Percentiles rank a stretch among this genome's conserved stretches.
Conservation (phyloP, 108 stramenopile species). For the Pseudonitzschia delicatissima region DNA sequence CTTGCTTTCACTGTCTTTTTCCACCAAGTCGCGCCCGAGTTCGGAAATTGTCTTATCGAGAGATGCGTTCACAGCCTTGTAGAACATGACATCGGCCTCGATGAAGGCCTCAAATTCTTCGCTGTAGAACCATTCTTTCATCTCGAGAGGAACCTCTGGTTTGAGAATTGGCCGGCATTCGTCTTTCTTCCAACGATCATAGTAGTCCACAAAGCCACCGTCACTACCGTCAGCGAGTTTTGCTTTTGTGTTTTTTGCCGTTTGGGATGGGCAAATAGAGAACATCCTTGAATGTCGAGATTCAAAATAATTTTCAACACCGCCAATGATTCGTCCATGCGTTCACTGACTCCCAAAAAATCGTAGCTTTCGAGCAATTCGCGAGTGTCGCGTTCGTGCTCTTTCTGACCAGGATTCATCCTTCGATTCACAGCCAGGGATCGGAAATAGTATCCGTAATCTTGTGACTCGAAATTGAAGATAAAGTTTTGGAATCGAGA, state of each 20-base stretch:
- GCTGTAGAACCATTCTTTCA: slow-evolving; percentile 30
- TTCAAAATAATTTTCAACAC: slow-evolving; percentile 40
- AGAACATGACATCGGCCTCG: slow-evolving; percentile 32
- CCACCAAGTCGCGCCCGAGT: slow-evolving; percentile 28
- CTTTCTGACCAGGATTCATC: slow-evolving; percentile 26
- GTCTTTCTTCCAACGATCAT: slow-evolving; percentile 3
- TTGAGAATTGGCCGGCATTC: slow-evolving; percentile 2
- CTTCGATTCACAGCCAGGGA: slow-evolving; percentile 9
- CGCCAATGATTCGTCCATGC: slow-evolving; percentile 48
- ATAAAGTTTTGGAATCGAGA: slow-evolving; percentile 16
- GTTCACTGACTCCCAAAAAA: slow-evolving; percentile 42
- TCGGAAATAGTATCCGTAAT: slow-evolving; percentile 28
- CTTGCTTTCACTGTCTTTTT: slow-evolving; percentile 16
- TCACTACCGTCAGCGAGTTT: background rate
- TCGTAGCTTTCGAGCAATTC: slow-evolving; percentile 35
- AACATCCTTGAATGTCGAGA: slow-evolving; percentile 34
- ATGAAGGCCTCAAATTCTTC: slow-evolving; percentile 21
- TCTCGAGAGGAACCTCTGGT: slow-evolving; percentile 12
- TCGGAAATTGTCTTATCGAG: slow-evolving; percentile 39
- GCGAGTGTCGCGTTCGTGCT: background rate
- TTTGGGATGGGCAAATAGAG: slow-evolving; percentile 31
- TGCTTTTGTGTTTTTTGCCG: background rate
- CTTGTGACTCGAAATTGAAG: slow-evolving; percentile 4
- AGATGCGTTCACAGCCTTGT: slow-evolving; percentile 23
- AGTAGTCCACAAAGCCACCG: background rate